A percentile compares a stretch with the other conserved stretches of the same genome.
Conservation (phyloP, 208 protist species). For the Trypanosomatidae sp. region DNA sequence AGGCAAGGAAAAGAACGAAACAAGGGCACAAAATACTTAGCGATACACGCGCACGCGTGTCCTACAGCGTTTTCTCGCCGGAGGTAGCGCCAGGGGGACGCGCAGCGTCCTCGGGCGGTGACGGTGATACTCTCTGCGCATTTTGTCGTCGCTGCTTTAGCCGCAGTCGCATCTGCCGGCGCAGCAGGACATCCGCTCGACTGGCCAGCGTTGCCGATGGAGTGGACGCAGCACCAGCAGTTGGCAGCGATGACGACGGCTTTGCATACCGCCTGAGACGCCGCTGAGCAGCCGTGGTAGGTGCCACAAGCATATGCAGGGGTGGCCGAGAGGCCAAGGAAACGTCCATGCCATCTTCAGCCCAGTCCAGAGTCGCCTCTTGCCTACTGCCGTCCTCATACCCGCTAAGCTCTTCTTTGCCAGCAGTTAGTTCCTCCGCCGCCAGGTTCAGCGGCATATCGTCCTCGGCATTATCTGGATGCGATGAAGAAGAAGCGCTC, state of each 20-base stretch:
- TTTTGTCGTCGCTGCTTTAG: background rate
- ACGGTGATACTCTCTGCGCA: background rate
- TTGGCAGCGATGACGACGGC: background rate
- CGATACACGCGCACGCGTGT: background rate
- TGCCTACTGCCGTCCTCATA: conserved; percentile 7
- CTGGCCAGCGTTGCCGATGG: background rate
- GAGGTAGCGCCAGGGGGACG: background rate
- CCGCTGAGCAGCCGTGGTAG: conserved; percentile 10
- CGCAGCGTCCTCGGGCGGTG: background rate
- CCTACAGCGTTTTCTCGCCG: background rate
- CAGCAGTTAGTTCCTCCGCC: conserved; percentile 11
- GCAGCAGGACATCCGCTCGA: conserved; percentile 11
- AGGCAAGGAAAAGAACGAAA: background rate
- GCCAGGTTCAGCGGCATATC: background rate
- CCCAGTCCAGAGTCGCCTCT: conserved; percentile 12
- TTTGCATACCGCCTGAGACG: conserved; percentile 23
- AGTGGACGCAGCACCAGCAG: background rate
- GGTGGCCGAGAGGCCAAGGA: conserved; percentile 17
- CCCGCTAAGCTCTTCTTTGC: conserved; percentile 8
- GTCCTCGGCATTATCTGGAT: background rate
- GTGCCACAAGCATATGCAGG: conserved; percentile 20
- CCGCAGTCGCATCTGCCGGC: conserved; percentile 24
- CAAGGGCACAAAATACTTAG: background rate
- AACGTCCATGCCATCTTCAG: conserved; percentile 8
- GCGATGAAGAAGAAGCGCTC: background rate